phyloP scores from a whole-genome alignment of 306 rosid genomes.

The Alnus glutinosa region DNA sequence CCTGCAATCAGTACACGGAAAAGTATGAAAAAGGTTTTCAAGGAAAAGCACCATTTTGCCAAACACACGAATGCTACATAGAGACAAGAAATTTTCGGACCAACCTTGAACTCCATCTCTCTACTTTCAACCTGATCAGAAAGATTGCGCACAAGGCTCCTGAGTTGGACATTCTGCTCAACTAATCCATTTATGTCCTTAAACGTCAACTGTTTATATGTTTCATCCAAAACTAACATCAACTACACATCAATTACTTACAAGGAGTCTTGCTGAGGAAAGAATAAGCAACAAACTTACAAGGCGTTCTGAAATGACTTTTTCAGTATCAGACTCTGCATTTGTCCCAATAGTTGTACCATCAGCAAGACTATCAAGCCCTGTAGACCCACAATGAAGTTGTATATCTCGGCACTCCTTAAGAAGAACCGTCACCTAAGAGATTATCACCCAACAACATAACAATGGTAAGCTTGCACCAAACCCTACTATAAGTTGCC shows the following conservation, averaged over 20 bases:
- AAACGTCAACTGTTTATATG: constrained; percentile 73
- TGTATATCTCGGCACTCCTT: constrained; percentile 97
- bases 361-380: constrained; percentile 41
- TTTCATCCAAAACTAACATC: constrained; percentile 12
- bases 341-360: constrained; percentile 28
- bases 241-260: neutral
- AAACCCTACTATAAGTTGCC: too few relatives aligned
- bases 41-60: neutral
- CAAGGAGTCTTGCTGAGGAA: neutral
- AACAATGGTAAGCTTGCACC: constrained; percentile 8
- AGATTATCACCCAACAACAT: constrained; percentile 11
- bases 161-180: constrained; percentile 86
- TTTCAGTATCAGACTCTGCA: constrained; percentile 60
- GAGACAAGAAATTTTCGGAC: constrained; percentile 7
- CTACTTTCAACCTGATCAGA: constrained; percentile 71
- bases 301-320: constrained; percentile 77
- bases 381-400: constrained; percentile 73
- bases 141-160: constrained; percentile 86
- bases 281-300: constrained; percentile 46
- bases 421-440: constrained; percentile 83
- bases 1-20: constrained; percentile 42
- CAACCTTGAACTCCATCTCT: constrained; percentile 80
- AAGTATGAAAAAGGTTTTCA: neutral
- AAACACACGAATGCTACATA: neutral
- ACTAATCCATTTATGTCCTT: constrained; percentile 96